phyloP scores from a whole-genome alignment of 495 filamentous ascomycete species.

The Acidomyces sp. region DNA sequence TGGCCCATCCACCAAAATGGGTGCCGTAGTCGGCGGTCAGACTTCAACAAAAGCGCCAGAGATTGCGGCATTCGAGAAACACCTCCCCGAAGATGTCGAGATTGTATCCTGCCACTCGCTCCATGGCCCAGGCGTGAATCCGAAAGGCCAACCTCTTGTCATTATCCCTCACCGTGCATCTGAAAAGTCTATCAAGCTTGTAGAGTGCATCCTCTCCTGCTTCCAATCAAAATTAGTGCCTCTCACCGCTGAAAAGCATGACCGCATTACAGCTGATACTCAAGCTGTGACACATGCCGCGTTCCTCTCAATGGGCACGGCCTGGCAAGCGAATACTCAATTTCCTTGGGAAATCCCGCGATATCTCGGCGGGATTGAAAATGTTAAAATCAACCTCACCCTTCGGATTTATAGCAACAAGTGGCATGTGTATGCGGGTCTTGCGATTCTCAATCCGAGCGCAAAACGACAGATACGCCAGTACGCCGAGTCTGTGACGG shows the following conservation, averaged over 20 bases:
- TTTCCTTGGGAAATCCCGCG: conserved; percentile 92
- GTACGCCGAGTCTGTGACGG: conserved; percentile 84
- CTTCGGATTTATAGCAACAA: conserved; percentile 95
- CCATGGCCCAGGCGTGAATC: conserved; percentile 51
- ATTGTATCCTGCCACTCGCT: conserved; percentile 96
- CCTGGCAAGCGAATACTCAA: conserved; percentile 83
- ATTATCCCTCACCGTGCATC: conserved; percentile 86
- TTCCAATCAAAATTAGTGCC: conserved; percentile 72
- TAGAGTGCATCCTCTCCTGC: conserved; percentile 66
- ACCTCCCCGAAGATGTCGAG: conserved; percentile 78
- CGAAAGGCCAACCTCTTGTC: conserved; percentile 68
- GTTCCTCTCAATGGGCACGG: conserved; percentile 92
- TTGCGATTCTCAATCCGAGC: conserved; percentile 88
- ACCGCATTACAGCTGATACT: conserved; percentile 94
- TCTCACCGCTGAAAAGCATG: conserved; percentile 74
- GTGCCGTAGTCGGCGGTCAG: conserved; percentile 91
- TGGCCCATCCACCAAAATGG: conserved; percentile 84
- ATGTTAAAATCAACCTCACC: conserved; percentile 97
- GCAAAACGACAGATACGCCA: conserved; percentile 85
- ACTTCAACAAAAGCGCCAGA: conserved; percentile 98
- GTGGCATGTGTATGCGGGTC: conserved; percentile 97
- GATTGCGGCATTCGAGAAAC: conserved; percentile 79
- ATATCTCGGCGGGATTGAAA: conserved; percentile 94
- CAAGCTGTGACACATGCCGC: conserved; percentile 96
- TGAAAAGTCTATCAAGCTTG: conserved; percentile 58